Conservation (phyloP, 805 yeast genomes). For the Suhomyces sp. region DNA sequence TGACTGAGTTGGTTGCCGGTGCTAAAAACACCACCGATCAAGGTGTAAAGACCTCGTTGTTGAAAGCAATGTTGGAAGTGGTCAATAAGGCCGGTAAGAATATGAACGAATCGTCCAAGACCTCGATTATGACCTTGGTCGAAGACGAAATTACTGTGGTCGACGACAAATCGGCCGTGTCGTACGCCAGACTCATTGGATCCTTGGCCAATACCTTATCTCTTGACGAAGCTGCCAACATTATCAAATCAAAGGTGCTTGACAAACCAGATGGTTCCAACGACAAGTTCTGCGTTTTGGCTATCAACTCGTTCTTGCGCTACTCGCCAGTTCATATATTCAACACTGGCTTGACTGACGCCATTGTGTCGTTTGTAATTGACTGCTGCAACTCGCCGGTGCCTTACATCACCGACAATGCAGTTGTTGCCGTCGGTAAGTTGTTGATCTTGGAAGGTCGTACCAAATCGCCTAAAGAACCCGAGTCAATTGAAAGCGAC, state of each 20-base stretch:
- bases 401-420: slow-evolving; percentile 67
- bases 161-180: slow-evolving; percentile 62
- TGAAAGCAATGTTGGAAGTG: slow-evolving; percentile 80
- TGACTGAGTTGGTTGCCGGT: slow-evolving; percentile 76
- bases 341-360: slow-evolving; percentile 47
- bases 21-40: slow-evolving; percentile 61
- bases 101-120: slow-evolving; percentile 71
- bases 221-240: slow-evolving; percentile 57
- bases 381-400: slow-evolving; percentile 40
- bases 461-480: slow-evolving; percentile 22
- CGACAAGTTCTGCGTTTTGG: slow-evolving; percentile 59
- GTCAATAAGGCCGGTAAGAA: slow-evolving; percentile 74
- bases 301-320: slow-evolving; percentile 75
- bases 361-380: slow-evolving; percentile 48
- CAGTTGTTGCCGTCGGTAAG: slow-evolving; percentile 80
- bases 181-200: slow-evolving; percentile 78
- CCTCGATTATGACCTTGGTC: slow-evolving; percentile 64
- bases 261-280: slow-evolving; percentile 39
- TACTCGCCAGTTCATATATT: slow-evolving; percentile 70
- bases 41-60: slow-evolving; percentile 82
- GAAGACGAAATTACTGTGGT: slow-evolving; percentile 59
- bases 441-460: slow-evolving; percentile 54
- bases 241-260: slow-evolving; percentile 59
- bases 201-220: slow-evolving; percentile 67
- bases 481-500: slow-evolving; percentile 8